A percentile compares a stretch with the other conserved stretches of the same genome.
phyloP scores from a whole-genome alignment of 441 rosid species.

The Gossypium laxum region DNA sequence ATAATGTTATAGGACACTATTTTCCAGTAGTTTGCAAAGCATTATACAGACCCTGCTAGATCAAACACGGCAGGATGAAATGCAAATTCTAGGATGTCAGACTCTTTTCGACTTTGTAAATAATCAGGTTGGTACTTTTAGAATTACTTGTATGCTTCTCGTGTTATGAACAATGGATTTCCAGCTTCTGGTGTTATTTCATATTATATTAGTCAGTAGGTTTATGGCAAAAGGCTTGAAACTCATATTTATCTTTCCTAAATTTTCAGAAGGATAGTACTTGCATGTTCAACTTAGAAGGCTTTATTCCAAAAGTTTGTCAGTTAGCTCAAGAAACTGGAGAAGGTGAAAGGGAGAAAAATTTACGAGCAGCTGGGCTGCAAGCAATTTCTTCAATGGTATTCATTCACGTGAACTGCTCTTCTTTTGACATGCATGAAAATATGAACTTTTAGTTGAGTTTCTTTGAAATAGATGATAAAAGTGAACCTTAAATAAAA shows the following conservation, averaged over 20 bases:
- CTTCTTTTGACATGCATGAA: background rate
- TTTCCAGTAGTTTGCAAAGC: conserved; percentile 70
- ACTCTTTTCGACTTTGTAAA: conserved; percentile 68
- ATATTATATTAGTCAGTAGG: background rate
- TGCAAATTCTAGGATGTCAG: conserved; percentile 71
- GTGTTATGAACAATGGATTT: conserved; percentile 1
- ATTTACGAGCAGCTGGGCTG: conserved; percentile 46
- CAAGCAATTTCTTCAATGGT: conserved; percentile 75
- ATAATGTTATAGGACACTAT: conserved; percentile 52
- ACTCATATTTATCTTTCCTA: conserved; percentile 15
- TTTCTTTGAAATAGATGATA: background rate
- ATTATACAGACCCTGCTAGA: conserved; percentile 65
- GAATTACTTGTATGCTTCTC: background rate
- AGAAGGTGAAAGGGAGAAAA: conserved; percentile 48
- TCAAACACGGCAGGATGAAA: conserved; percentile 59
- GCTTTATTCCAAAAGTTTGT: conserved; percentile 69
- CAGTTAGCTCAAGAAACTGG: conserved; percentile 70
- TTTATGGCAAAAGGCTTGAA: conserved; percentile 5
- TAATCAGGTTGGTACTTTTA: conserved; percentile 60
- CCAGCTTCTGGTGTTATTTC: conserved; percentile 14
- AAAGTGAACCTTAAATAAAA: conserved; percentile 1
- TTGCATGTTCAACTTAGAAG: conserved; percentile 71
- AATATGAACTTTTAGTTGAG: conserved; percentile 3
- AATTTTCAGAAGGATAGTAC: conserved; percentile 63
- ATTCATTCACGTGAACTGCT: conserved; percentile 9